Conservation (phyloP, 2,329 filamentous ascomycete species). For the Curvularia lunata region DNA sequence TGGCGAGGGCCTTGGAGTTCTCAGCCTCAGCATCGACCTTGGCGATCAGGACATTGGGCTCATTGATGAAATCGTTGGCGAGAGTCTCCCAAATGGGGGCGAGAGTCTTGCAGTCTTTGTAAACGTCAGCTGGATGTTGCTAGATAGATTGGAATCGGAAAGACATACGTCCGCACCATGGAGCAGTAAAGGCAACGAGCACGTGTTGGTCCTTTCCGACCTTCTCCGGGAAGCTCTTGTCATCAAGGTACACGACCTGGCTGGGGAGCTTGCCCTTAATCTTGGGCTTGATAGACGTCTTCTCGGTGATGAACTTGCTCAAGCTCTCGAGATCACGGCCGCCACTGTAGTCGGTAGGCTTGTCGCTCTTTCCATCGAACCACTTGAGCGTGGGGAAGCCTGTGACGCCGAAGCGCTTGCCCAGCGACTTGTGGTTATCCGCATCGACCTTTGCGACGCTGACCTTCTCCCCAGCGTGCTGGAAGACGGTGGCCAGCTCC, state of each 20-base stretch:
- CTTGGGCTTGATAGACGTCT: constrained; percentile 84
- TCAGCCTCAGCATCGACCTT: constrained; percentile 94
- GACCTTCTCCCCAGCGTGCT: constrained; percentile 75
- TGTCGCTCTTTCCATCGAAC: constrained; percentile 93
- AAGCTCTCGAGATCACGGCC: constrained; percentile 89
- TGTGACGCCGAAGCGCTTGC: constrained; percentile 84
- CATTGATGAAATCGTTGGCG: constrained; percentile 78
- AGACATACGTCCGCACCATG: constrained; percentile 95
- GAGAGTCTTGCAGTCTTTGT: constrained; percentile 90
- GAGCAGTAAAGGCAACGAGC: constrained; percentile 94
- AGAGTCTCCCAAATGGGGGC: constrained; percentile 90
- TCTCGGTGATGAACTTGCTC: constrained; percentile 78
- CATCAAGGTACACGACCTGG: constrained; percentile 78
- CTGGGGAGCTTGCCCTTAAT: constrained; percentile 75
- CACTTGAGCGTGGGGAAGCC: constrained; percentile 98
- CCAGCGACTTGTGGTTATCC: constrained; percentile 83
- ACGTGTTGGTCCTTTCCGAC: constrained; percentile 88
- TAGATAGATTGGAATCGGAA: constrained; percentile 4
- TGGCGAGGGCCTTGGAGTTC: constrained; percentile 78
- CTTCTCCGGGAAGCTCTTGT: constrained; percentile 75
- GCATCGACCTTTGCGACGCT: constrained; percentile 96
- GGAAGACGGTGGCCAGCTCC: constrained; percentile 78
- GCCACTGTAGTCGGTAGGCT: constrained; percentile 82
- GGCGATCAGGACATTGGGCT: constrained; percentile 81
- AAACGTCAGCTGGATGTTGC: constrained; percentile 14